Conservation (phyloP, 805 yeast genomes). For the Wickerhamomyces subpelliculosus region DNA sequence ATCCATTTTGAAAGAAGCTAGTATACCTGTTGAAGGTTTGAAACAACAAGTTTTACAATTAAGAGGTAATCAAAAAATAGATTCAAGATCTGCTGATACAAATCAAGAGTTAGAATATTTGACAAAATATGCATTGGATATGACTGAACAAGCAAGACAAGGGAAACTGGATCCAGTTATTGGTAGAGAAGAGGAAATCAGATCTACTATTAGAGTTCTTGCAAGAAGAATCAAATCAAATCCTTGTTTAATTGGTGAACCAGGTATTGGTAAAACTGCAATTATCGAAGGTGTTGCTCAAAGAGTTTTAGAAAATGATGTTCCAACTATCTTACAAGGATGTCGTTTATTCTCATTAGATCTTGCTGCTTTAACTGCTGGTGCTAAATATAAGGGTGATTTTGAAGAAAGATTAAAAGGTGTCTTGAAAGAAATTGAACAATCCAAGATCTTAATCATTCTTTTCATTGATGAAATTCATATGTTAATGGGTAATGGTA, state of each 20-base stretch:
- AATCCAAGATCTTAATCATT: conserved; percentile 77
- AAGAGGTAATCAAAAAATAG: conserved; percentile 89
- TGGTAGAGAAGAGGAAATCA: conserved; percentile 97
- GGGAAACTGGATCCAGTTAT: conserved; percentile 98
- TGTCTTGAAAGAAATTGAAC: conserved; percentile 88
- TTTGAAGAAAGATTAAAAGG: conserved; percentile 98
- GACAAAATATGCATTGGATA: conserved; percentile 83
- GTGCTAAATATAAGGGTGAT: conserved; percentile 98
- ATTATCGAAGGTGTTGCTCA: conserved; percentile 99
- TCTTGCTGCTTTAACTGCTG: conserved; percentile 94
- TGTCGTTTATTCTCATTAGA: conserved; percentile 84
- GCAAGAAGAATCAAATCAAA: conserved; percentile 97
- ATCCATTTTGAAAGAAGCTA: conserved; percentile 63
- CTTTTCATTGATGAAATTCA: conserved; percentile 96
- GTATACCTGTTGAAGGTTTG: conserved; percentile 61
- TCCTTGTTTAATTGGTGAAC: conserved; percentile 96
- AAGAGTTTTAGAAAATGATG: conserved; percentile 91
- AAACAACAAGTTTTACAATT: conserved; percentile 72
- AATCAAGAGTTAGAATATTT: conserved; percentile 78
- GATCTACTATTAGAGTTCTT: conserved; percentile 88
- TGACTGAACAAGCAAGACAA: conserved; percentile 87
- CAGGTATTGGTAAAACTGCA: conserved; percentile 98
- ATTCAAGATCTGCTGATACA: conserved; percentile 90
- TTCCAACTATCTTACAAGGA: conserved; percentile 78
- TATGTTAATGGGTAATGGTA: conserved; percentile 99